phyloP scores from a whole-genome alignment of 305 asterid species.

The Nicotiana rustica region DNA sequence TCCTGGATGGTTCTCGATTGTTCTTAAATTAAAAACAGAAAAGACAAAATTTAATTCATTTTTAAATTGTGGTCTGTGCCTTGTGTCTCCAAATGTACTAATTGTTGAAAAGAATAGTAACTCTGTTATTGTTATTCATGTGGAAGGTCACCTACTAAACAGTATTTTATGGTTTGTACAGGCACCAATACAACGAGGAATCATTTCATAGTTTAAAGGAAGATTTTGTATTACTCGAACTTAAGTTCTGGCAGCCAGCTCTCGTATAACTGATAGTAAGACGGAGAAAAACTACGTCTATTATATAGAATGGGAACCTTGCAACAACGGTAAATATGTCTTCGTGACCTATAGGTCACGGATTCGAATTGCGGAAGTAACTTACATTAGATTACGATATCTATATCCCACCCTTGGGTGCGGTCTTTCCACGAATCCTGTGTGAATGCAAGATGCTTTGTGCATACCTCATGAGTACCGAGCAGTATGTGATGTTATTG shows the following conservation, averaged over 20 bases:
- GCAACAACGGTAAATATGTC: no score
- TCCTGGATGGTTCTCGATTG: conserved; percentile 32
- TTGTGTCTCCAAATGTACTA: conserved; percentile 23
- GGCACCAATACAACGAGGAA: conserved; percentile 19
- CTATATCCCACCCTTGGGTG: no score
- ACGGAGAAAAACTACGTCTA: not conserved
- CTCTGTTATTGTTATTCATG: conserved; percentile 20
- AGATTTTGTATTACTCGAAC: not conserved
- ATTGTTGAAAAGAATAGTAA: not conserved
- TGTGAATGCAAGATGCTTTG: no score
- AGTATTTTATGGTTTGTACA: conserved; percentile 27
- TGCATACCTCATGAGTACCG: no score
- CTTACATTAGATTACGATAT: no score
- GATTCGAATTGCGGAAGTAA: no score
- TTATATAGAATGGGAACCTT: not conserved
- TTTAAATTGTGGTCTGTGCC: not conserved
- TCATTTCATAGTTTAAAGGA: not conserved
- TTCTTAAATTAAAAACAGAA: conserved; percentile 18
- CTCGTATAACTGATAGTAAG: not conserved
- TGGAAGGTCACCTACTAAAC: conserved; percentile 18
- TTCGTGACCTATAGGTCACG: no score
- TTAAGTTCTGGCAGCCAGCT: not conserved
- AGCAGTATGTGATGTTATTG: no score
- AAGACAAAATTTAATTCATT: not conserved
- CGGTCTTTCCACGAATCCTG: no score